phyloP scores from a whole-genome alignment of 2,329 filamentous ascomycete species.

The Rutstroemia sp. region DNA sequence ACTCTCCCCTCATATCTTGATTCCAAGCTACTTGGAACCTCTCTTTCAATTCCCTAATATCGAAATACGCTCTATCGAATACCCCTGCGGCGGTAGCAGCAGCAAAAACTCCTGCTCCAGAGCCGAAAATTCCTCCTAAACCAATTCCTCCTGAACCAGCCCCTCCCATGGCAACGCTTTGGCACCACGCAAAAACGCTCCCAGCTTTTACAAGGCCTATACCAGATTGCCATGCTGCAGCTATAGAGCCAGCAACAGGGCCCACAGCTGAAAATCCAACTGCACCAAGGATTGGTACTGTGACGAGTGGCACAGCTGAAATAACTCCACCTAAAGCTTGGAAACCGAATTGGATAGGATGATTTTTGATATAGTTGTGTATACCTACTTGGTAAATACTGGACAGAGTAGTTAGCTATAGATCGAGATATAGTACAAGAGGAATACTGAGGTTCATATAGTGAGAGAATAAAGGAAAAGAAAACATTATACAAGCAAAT shows the following conservation, averaged over 20 bases:
- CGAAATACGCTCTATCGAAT: background rate
- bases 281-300: slow-evolving; percentile 8
- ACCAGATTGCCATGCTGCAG: slow-evolving; percentile 24
- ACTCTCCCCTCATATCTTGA: too few relatives aligned
- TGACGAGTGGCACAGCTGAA: background rate
- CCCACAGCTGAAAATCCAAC: slow-evolving; percentile 22
- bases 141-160: background rate
- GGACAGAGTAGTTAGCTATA: background rate
- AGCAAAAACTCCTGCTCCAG: background rate
- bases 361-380: background rate
- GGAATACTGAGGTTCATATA: background rate
- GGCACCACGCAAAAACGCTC: slow-evolving; percentile 27
- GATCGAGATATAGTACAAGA: background rate
- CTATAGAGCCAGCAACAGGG: slow-evolving; percentile 17
- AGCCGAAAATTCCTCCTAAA: background rate
- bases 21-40: background rate
- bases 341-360: background rate
- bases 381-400: background rate
- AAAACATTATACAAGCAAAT: background rate
- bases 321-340: background rate
- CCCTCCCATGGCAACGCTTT: slow-evolving; percentile 14
- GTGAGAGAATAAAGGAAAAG: background rate
- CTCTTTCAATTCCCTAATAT: background rate
- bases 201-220: slow-evolving; percentile 25
- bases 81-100: background rate